phyloP scores from a whole-genome alignment of 805 yeast genomes.

The Blastobotrys robertii region DNA sequence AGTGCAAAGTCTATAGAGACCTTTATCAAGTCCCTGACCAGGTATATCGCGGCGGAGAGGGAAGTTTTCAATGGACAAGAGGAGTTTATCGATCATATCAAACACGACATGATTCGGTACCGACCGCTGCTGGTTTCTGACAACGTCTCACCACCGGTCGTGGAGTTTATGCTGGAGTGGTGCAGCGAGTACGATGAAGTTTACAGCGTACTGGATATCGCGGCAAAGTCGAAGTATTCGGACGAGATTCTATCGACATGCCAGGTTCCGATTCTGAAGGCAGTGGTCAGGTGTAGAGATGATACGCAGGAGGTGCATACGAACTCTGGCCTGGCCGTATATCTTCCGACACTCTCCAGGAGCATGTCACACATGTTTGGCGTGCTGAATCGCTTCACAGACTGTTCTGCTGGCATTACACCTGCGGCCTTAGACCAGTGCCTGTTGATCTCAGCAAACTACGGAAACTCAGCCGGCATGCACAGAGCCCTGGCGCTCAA shows the following conservation, averaged over 20 bases:
- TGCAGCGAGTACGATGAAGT: conserved; percentile 17
- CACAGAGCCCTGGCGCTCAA: conserved; percentile 16
- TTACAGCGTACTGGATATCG: conserved; percentile 17
- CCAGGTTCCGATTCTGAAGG: conserved; percentile 17
- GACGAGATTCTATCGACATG: conserved; percentile 17
- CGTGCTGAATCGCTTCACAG: conserved; percentile 15
- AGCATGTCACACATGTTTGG: conserved; percentile 23
- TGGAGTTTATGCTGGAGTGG: conserved; percentile 21
- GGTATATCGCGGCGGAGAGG: conserved; percentile 11
- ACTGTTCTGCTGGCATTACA: conserved; percentile 13
- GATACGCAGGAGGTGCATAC: not conserved
- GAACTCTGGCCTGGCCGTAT: not conserved
- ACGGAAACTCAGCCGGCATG: conserved; percentile 22
- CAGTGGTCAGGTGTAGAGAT: conserved; percentile 10
- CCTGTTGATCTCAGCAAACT: conserved; percentile 15
- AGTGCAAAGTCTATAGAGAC: conserved; percentile 16
- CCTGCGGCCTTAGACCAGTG: conserved; percentile 16
- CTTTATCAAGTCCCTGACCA: conserved; percentile 15
- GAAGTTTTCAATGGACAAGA: conserved; percentile 11
- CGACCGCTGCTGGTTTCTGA: conserved; percentile 12
- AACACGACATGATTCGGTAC: conserved; percentile 10
- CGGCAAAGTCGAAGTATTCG: conserved; percentile 11
- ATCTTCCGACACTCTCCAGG: conserved; percentile 2
- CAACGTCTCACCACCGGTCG: conserved; percentile 16
- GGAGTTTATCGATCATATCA: conserved; percentile 13